These are phyloP conservation scores for Athelia sp. DNA, from an alignment of 1,284 basidiomycete species.

Conservation along the genomic window DNA sequence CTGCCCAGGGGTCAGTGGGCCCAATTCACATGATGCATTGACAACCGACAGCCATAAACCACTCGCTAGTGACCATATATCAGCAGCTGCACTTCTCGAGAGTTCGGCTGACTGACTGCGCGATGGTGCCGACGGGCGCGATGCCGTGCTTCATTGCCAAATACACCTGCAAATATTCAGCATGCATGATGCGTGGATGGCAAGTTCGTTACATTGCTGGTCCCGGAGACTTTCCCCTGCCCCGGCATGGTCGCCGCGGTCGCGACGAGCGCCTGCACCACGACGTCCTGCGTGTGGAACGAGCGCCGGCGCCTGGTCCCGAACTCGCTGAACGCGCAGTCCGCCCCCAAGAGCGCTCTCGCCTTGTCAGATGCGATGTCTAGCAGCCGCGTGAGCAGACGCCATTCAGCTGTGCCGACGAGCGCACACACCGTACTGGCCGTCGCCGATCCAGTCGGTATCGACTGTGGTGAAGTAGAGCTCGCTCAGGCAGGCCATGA, in stretches of 20 bases:
- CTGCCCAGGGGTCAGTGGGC: conserved; percentile 26
- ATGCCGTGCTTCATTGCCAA: conserved; percentile 74
- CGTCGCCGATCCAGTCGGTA: conserved; percentile 80
- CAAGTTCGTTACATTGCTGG: conserved; percentile 67
- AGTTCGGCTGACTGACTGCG: conserved; percentile 58
- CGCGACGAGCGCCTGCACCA: conserved; percentile 65
- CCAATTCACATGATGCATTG: background rate
- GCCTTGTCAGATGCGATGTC: conserved; percentile 73
- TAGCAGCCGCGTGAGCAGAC: conserved; percentile 15
- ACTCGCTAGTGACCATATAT: conserved; percentile 55
- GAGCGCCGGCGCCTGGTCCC: conserved; percentile 88
- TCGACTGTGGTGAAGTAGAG: conserved; percentile 68
- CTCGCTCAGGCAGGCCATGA: conserved; percentile 88
- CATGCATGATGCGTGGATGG: conserved; percentile 1
- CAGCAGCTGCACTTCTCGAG: background rate
- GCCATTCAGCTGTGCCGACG: background rate
- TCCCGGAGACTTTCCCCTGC: conserved; percentile 70
- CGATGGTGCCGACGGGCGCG: conserved; percentile 78
- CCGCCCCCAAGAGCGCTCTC: conserved; percentile 56
- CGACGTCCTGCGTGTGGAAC: conserved; percentile 74
- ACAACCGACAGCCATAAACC: conserved; percentile 84
- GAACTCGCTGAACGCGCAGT: conserved; percentile 86
- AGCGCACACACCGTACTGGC: conserved; percentile 61
- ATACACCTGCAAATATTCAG: conserved; percentile 52
- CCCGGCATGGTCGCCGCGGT: conserved; percentile 52